A percentile compares a stretch with the other conserved stretches of the same genome.
Evolutionary conservation across 164 flowering plant genomes (phyloP).

Genomic region (Annona squamosa): DNA sequence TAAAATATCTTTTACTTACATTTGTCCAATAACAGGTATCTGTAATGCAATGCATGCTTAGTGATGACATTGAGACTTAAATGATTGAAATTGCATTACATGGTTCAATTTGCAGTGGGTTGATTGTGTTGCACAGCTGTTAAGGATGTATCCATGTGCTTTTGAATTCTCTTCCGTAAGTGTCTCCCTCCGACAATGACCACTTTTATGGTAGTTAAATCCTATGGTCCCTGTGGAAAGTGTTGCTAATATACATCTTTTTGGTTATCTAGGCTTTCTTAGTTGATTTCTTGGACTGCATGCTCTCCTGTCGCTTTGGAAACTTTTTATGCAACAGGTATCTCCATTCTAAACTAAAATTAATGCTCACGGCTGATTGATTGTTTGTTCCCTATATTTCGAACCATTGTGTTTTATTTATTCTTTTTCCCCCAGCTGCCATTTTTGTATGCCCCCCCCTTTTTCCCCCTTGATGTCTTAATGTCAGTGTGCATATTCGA

Average conservation of each 20-base stretch:
- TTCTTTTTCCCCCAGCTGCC: background rate
- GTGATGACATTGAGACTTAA: background rate
- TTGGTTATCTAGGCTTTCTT: slow-evolving; percentile 56
- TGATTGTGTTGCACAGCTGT: slow-evolving; percentile 91
- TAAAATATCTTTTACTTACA: no score
- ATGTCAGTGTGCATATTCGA: background rate
- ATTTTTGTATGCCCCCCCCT: background rate
- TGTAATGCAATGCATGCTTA: background rate
- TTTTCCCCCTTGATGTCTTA: background rate
- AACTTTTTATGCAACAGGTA: slow-evolving; percentile 97
- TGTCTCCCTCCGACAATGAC: slow-evolving; percentile 4
- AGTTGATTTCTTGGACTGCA: slow-evolving; percentile 84
- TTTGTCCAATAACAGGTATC: background rate
- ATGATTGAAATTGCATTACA: slow-evolving; percentile 3
- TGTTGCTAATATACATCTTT: slow-evolving; percentile 10
- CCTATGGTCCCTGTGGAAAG: background rate
- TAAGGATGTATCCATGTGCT: slow-evolving; percentile 96
- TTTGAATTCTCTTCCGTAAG: slow-evolving; percentile 92
- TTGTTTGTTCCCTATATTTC: background rate
- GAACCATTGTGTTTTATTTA: background rate
- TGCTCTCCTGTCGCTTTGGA: slow-evolving; percentile 93
- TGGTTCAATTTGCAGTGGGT: slow-evolving; percentile 65
- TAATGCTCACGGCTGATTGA: background rate
- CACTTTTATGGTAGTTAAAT: slow-evolving; percentile 4
- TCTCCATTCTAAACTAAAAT: background rate